Conservation (phyloP, 2,329 filamentous ascomycete species). For the Diaporthe nobilis region DNA sequence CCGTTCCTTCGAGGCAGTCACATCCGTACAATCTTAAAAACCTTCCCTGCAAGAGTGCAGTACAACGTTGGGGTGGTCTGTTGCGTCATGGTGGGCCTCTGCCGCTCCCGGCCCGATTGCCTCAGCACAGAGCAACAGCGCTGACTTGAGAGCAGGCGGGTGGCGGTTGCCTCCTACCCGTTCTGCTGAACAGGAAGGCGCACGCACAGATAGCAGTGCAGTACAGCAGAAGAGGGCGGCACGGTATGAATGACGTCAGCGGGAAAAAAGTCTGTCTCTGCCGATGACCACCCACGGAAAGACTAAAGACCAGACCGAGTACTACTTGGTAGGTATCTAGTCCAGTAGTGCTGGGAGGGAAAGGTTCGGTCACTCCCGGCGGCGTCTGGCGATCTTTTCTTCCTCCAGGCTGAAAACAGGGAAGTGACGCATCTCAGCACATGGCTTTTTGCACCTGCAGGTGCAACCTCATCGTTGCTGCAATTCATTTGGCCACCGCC, state of each 20-base stretch:
- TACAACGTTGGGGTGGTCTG: not conserved
- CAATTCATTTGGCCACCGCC: too few relatives aligned
- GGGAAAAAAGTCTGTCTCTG: constrained; percentile 5
- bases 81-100: constrained; percentile 31
- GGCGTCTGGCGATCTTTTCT: not conserved
- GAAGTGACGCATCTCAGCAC: not conserved
- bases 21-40: not conserved
- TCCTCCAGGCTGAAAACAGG: not conserved
- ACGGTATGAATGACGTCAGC: constrained; percentile 21
- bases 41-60: not conserved
- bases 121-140: not conserved
- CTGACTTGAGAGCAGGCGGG: not conserved
- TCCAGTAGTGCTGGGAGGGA: not conserved
- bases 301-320: not conserved
- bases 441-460: not conserved
- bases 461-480: not conserved
- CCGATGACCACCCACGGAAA: not conserved
- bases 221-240: not conserved
- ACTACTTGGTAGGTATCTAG: not conserved
- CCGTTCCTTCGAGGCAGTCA: not conserved
- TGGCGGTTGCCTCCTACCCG: constrained; percentile 11
- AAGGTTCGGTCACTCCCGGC: constrained; percentile 17
- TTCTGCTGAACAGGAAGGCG: constrained; percentile 2
- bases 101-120: constrained; percentile 26
- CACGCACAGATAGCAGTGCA: not conserved